Conservation (phyloP, 257 asterid genomes). For the Penstemon eatonii region DNA sequence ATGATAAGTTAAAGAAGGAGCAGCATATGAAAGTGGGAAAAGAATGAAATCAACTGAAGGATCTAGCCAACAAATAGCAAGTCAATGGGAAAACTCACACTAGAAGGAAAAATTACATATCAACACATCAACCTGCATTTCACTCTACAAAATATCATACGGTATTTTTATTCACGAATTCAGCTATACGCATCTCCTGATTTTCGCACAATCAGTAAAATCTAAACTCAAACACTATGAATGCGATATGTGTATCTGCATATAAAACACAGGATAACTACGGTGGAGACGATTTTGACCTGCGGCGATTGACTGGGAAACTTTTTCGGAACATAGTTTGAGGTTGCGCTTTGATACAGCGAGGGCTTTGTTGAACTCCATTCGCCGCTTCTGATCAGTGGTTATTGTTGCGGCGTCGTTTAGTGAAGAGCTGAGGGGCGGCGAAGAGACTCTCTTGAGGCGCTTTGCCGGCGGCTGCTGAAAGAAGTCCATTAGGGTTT, state of each 20-base stretch:
- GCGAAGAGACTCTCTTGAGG: constrained; percentile 47
- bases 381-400: constrained; percentile 61
- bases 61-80: not conserved
- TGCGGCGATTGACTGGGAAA: constrained; percentile 48
- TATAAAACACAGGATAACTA: too few relatives aligned
- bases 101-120: not conserved
- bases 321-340: constrained; percentile 58
- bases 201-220: not conserved
- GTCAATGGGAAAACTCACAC: constrained; percentile 1
- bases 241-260: too few relatives aligned
- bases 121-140: constrained; percentile 1
- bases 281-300: constrained; percentile 23
- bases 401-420: constrained; percentile 37
- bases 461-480: constrained; percentile 86
- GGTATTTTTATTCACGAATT: not conserved
- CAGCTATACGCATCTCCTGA: not conserved
- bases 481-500: constrained; percentile 70
- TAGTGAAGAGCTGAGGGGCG: constrained; percentile 31
- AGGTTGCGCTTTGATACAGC: constrained; percentile 74
- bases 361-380: constrained; percentile 70
- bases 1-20: not conserved
- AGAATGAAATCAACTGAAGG: not conserved
- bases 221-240: not conserved
- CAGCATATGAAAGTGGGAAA: not conserved
- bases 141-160: not conserved